These are phyloP conservation scores for Pilatotrama ljubarskyi DNA, from an alignment of 768 basidiomycete genomes.

Conservation along the genomic window DNA sequence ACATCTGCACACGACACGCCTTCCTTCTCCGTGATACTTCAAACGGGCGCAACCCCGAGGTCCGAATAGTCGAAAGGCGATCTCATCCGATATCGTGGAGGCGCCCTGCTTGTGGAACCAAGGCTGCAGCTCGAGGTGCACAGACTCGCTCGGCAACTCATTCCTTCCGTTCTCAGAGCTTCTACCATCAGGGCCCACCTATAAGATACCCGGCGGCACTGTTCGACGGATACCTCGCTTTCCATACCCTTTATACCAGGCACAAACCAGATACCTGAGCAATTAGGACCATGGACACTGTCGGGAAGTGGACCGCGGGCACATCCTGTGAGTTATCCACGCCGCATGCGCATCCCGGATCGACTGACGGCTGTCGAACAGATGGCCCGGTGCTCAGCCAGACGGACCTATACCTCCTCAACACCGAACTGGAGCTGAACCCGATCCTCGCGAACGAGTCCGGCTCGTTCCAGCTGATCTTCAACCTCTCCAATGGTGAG, in stretches of 20 bases:
- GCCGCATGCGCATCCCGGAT: neutral
- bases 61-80: neutral
- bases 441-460: slow-evolving; percentile 63
- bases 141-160: neutral
- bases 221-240: neutral
- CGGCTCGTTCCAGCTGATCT: slow-evolving; percentile 60
- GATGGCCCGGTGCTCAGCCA: slow-evolving; percentile 80
- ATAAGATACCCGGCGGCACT: neutral
- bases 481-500: slow-evolving; percentile 68
- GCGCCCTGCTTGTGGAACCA: neutral
- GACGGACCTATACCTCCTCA: slow-evolving; percentile 80
- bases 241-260: neutral
- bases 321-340: slow-evolving; percentile 13
- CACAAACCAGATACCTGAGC: neutral
- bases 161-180: neutral
- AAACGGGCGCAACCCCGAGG: neutral
- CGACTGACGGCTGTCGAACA: slow-evolving; percentile 28
- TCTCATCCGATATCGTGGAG: slow-evolving; percentile 9
- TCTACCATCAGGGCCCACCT: neutral
- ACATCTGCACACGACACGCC: neutral
- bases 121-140: neutral
- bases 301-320: slow-evolving; percentile 27
- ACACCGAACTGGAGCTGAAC: slow-evolving; percentile 62
- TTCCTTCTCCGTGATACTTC: neutral
- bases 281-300: slow-evolving; percentile 14